Evolutionary conservation across 2,329 filamentous ascomycete genomes (phyloP).

Genomic region (Cordyceps cateniannulata): DNA sequence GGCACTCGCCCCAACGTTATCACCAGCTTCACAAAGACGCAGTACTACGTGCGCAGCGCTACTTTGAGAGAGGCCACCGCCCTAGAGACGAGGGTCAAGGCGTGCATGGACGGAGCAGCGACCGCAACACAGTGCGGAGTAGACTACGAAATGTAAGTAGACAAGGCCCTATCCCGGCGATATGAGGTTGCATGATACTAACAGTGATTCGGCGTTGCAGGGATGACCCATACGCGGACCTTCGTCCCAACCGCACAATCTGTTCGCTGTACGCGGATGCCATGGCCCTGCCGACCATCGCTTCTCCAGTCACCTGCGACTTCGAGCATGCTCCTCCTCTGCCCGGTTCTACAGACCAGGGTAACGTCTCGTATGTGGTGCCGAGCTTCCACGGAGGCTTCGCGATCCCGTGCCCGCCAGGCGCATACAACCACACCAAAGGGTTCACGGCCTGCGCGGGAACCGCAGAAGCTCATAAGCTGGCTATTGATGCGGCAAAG

Average conservation of each 20-base stretch:
- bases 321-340: not conserved
- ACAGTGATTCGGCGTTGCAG: not conserved
- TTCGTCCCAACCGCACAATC: conserved; percentile 4
- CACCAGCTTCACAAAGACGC: not conserved
- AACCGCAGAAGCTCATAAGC: conserved; percentile 3
- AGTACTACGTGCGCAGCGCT: not conserved
- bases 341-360: conserved; percentile 5
- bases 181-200: not conserved
- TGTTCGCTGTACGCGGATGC: conserved; percentile 6
- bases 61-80: not conserved
- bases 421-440: conserved; percentile 7
- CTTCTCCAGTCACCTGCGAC: not conserved
- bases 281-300: conserved; percentile 5
- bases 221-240: not conserved
- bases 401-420: conserved; percentile 1
- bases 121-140: not conserved
- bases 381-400: conserved; percentile 10
- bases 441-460: conserved; percentile 9
- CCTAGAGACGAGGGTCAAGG: not conserved
- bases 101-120: not conserved
- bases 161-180: too few species aligned
- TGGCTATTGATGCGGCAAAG: not conserved
- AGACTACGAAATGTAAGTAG: not conserved
- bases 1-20: conserved; percentile 34
- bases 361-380: conserved; percentile 4